Evolutionary conservation across 75 land plant genomes (phyloP).

Genomic region (Cryptomeria japonica): DNA sequence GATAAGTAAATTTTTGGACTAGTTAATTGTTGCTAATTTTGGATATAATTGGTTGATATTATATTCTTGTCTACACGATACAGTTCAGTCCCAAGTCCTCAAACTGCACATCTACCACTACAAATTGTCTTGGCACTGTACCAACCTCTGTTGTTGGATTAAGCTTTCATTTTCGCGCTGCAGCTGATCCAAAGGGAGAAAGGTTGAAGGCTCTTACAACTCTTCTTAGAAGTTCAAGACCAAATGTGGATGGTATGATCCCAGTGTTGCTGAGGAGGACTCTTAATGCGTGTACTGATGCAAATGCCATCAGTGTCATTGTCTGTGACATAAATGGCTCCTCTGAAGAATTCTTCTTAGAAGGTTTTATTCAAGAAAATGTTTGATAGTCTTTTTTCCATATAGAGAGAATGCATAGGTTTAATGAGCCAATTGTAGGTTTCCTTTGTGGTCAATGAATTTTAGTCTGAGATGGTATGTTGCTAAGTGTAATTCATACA

Average conservation of each 20-base stretch:
- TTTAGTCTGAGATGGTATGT: background rate
- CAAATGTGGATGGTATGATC: constrained; percentile 42
- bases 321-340: constrained; percentile 36
- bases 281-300: constrained; percentile 59
- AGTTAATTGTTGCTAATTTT: background rate
- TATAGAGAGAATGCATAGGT: background rate
- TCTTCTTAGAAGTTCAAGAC: constrained; percentile 32
- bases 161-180: constrained; percentile 48
- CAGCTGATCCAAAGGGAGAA: constrained; percentile 56
- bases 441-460: background rate
- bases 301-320: constrained; percentile 77
- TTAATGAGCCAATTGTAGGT: background rate
- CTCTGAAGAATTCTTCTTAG: constrained; percentile 7
- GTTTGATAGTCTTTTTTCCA: background rate
- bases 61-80: background rate
- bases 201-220: constrained; percentile 56
- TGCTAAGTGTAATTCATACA: background rate
- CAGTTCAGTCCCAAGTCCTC: background rate
- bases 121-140: constrained; percentile 53
- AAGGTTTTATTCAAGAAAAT: background rate
- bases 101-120: background rate
- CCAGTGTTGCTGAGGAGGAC: constrained; percentile 63
- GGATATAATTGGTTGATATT: background rate
- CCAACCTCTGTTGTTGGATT: constrained; percentile 72
- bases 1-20: background rate